phyloP scores from a whole-genome alignment of 495 filamentous ascomycete species.

The Aspergillus biplanus region DNA sequence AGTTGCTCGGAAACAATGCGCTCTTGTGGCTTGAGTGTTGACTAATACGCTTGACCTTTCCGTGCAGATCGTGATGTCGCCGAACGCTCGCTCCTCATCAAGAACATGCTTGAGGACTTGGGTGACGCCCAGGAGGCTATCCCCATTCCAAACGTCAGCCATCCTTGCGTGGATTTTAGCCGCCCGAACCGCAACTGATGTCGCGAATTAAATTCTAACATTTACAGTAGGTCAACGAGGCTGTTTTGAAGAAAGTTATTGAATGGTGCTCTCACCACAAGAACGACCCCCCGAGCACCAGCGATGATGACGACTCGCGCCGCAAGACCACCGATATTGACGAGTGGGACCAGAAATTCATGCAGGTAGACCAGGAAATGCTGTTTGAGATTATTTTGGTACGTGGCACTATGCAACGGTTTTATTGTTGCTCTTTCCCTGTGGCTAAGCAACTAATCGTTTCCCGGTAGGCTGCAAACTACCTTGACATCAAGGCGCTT shows the following conservation, averaged over 20 bases:
- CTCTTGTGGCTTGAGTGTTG: neutral
- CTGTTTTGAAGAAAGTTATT: conserved; percentile 91
- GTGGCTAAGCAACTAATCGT: conserved; percentile 3
- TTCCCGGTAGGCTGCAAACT: conserved; percentile 63
- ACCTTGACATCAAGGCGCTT: conserved; percentile 71
- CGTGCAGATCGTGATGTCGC: conserved; percentile 76
- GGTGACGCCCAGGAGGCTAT: conserved; percentile 70
- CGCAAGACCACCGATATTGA: conserved; percentile 99
- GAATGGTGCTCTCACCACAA: conserved; percentile 98
- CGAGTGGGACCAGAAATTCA: conserved; percentile 99
- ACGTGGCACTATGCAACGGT: conserved; percentile 40
- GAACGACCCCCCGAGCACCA: conserved; percentile 75
- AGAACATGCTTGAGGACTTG: conserved; percentile 96
- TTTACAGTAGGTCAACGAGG: conserved; percentile 76
- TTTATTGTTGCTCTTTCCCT: neutral
- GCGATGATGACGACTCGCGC: conserved; percentile 90
- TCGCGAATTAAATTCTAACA: conserved; percentile 5
- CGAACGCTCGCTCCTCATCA: conserved; percentile 92
- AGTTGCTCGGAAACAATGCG: neutral
- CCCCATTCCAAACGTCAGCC: conserved; percentile 85
- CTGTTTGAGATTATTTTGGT: conserved; percentile 98
- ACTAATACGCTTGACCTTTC: conserved; percentile 15
- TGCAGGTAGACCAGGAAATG: conserved; percentile 99
- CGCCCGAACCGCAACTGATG: neutral
- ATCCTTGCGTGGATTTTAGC: neutral